Conservation (phyloP, 306 rosid genomes). For the Glycine tomentella region DNA sequence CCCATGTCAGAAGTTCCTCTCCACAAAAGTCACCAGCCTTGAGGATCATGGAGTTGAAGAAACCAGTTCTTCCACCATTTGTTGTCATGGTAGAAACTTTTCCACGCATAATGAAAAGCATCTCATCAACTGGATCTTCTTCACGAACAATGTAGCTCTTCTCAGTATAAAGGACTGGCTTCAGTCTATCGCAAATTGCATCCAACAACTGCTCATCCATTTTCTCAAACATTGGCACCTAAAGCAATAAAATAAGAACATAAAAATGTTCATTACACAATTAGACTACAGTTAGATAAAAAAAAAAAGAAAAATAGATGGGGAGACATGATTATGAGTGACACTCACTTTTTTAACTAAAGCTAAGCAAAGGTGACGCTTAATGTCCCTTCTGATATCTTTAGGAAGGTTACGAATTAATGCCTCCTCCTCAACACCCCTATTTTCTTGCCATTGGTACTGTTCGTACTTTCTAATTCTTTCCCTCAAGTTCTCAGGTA, state of each 20-base stretch:
- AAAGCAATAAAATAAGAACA: constrained; percentile 26
- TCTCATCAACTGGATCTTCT: constrained; percentile 86
- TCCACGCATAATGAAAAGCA: constrained; percentile 87
- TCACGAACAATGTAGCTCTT: constrained; percentile 68
- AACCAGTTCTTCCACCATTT: constrained; percentile 75
- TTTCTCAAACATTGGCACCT: constrained; percentile 76
- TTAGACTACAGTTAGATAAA: not conserved
- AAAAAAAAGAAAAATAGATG: not conserved
- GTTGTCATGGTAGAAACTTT: constrained; percentile 61
- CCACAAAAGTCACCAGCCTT: constrained; percentile 84
- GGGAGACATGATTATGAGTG: constrained; percentile 12
- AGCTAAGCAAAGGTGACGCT: constrained; percentile 78
- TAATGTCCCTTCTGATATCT: constrained; percentile 84
- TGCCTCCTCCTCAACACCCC: constrained; percentile 85
- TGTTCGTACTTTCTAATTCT: constrained; percentile 77
- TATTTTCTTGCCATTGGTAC: constrained; percentile 88
- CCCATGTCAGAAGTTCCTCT: constrained; percentile 93
- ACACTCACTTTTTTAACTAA: constrained; percentile 67
- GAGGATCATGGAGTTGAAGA: constrained; percentile 57
- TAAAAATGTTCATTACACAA: constrained; percentile 29
- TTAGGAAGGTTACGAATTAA: constrained; percentile 78
- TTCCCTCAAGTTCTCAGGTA: constrained; percentile 68
- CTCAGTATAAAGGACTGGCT: constrained; percentile 78
- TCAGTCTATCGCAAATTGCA: constrained; percentile 74
- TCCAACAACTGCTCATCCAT: constrained; percentile 80